Percentiles rank a stretch among this genome's conserved stretches.
phyloP scores from a whole-genome alignment of 805 yeast species.

The Kluyveromyces starmeri region DNA sequence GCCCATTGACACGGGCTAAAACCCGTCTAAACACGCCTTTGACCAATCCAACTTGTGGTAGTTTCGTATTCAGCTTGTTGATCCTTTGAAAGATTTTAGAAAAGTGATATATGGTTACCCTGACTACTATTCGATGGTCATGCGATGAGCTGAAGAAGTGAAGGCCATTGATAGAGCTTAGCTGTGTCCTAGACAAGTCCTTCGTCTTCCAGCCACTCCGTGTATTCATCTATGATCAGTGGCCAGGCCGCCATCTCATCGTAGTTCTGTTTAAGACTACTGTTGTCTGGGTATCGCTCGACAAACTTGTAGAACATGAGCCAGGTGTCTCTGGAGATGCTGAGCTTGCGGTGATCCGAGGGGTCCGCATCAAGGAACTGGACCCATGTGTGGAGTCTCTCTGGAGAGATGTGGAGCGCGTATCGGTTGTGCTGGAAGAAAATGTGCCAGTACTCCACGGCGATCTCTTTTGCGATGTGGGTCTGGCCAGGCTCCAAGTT shows the following conservation, averaged over 20 bases:
- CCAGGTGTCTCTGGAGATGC: slow-evolving; percentile 74
- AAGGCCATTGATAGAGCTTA: no score
- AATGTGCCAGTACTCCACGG: slow-evolving; percentile 70
- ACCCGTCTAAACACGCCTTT: no score
- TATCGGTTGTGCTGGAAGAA: slow-evolving; percentile 33
- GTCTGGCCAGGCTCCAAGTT: slow-evolving; percentile 53
- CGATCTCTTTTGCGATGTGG: slow-evolving; percentile 47
- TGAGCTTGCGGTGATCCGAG: slow-evolving; percentile 32
- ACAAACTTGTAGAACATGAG: slow-evolving; percentile 68
- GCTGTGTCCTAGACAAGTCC: no score
- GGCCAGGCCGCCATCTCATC: slow-evolving; percentile 93
- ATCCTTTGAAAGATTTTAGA: not conserved
- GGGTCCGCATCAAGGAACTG: slow-evolving; percentile 33
- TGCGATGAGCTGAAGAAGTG: no score
- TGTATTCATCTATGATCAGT: slow-evolving; percentile 72
- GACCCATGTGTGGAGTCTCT: slow-evolving; percentile 47
- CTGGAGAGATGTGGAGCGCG: slow-evolving; percentile 18
- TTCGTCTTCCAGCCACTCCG: slow-evolving; percentile 40
- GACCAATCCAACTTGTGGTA: no score
- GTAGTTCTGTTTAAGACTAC: slow-evolving; percentile 42
- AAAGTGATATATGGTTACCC: not conserved
- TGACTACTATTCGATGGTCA: no score
- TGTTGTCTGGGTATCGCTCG: slow-evolving; percentile 42
- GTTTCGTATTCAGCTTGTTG: not conserved
- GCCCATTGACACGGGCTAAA: no score